A percentile compares a stretch with the other conserved stretches of the same genome.
Evolutionary conservation across 495 filamentous ascomycete species (phyloP).

Genomic region (Penicillium cataractarum): DNA sequence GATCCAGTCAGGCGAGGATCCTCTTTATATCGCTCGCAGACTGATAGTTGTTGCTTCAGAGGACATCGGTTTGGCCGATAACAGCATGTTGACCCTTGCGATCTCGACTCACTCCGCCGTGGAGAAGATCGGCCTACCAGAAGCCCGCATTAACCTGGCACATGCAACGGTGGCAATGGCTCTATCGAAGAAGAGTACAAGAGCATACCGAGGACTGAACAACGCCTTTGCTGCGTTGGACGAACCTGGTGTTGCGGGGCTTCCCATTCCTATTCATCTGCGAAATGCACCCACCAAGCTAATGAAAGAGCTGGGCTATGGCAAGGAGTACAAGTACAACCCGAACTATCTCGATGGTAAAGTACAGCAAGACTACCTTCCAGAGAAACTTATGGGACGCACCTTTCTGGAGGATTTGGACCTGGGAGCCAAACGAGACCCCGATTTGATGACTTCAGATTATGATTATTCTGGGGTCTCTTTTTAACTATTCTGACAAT

Average conservation of each 20-base stretch:
- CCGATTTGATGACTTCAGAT: no score
- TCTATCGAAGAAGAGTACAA: slow-evolving; percentile 80
- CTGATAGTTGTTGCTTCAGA: slow-evolving; percentile 92
- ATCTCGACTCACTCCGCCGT: slow-evolving; percentile 82
- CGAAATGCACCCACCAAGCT: slow-evolving; percentile 88
- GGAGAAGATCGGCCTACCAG: slow-evolving; percentile 90
- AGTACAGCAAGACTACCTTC: slow-evolving; percentile 89
- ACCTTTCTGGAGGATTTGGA: slow-evolving; percentile 82
- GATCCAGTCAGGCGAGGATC: slow-evolving; percentile 95
- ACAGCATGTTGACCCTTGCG: slow-evolving; percentile 79
- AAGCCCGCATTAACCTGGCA: slow-evolving; percentile 89
- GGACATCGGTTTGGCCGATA: slow-evolving; percentile 91
- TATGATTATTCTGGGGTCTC: no score
- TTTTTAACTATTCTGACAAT: not conserved
- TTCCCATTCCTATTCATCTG: slow-evolving; percentile 85
- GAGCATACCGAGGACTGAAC: slow-evolving; percentile 80
- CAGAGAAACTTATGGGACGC: slow-evolving; percentile 67
- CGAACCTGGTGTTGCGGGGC: slow-evolving; percentile 76
- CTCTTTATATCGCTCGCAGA: slow-evolving; percentile 85
- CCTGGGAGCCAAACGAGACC: slow-evolving; percentile 77
- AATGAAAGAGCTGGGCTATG: slow-evolving; percentile 92
- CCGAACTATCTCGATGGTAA: slow-evolving; percentile 84
- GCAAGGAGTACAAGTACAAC: slow-evolving; percentile 94
- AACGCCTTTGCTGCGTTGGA: slow-evolving; percentile 73
- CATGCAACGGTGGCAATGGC: slow-evolving; percentile 85